phyloP scores from a whole-genome alignment of 768 basidiomycete species.

The Suillus fuscotomentosus region DNA sequence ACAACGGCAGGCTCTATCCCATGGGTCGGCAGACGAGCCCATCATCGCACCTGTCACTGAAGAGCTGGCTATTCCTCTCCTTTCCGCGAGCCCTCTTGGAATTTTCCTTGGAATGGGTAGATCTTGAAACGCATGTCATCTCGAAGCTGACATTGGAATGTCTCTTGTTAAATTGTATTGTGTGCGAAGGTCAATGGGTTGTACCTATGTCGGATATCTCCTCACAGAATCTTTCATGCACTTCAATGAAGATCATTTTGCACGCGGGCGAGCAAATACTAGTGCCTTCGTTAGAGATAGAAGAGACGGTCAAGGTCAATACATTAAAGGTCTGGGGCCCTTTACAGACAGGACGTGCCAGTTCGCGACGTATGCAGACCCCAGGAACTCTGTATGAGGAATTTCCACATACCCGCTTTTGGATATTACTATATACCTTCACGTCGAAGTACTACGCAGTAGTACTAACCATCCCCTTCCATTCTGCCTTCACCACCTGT shows the following conservation, averaged over 20 bases:
- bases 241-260: neutral
- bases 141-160: neutral
- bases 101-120: neutral
- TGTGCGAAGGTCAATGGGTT: neutral
- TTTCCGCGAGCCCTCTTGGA: slow-evolving; percentile 2
- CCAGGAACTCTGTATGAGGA: neutral
- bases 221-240: neutral
- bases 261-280: neutral
- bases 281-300: neutral
- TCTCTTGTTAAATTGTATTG: neutral
- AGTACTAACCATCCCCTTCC: neutral
- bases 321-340: neutral
- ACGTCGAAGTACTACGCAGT: neutral
- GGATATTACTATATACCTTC: neutral
- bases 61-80: neutral
- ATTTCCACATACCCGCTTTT: neutral
- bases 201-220: neutral
- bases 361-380: neutral
- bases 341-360: neutral
- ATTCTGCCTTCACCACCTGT: neutral
- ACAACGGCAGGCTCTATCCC: neutral
- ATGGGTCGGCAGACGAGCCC: neutral
- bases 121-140: neutral
- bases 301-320: neutral
- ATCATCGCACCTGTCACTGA: neutral